phyloP scores from a whole-genome alignment of 2,329 filamentous ascomycete species.

The Fusarium nisikadoi region DNA sequence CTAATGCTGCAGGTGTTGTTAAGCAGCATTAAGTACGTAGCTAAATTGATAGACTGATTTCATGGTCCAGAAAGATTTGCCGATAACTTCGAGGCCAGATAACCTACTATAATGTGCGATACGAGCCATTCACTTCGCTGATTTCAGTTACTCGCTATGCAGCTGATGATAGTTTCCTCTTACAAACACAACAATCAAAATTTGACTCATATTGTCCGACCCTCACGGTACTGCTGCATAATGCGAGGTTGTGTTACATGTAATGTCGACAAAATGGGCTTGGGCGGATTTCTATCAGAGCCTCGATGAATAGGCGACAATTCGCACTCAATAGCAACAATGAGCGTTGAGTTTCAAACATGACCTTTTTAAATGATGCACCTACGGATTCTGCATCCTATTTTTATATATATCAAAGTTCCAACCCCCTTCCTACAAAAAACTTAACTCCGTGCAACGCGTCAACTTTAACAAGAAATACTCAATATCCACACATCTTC shows the following conservation, averaged over 20 bases:
- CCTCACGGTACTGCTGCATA: not conserved
- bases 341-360: not conserved
- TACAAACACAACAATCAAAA: conserved; percentile 3
- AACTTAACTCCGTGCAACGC: not conserved
- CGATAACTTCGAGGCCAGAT: not conserved
- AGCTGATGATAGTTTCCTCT: not conserved
- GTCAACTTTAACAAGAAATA: not conserved
- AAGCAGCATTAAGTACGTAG: conserved; percentile 62
- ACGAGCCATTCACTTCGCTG: not conserved
- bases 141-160: not conserved
- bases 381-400: not conserved
- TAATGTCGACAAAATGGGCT: conserved; percentile 6
- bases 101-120: not conserved
- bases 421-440: not conserved
- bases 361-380: not conserved
- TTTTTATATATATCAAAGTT: not conserved
- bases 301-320: conserved; percentile 7
- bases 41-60: conserved; percentile 6
- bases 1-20: conserved; percentile 87
- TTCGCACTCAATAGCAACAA: conserved; percentile 6
- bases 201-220: conserved; percentile 13
- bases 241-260: conserved; percentile 25
- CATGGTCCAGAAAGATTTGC: not conserved
- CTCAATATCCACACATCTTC: not conserved
- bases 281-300: conserved; percentile 1